Percentiles rank a stretch among this genome's conserved stretches.
Conservation (phyloP, 83 land plant genomes). For the Isoetes engelmannii region DNA sequence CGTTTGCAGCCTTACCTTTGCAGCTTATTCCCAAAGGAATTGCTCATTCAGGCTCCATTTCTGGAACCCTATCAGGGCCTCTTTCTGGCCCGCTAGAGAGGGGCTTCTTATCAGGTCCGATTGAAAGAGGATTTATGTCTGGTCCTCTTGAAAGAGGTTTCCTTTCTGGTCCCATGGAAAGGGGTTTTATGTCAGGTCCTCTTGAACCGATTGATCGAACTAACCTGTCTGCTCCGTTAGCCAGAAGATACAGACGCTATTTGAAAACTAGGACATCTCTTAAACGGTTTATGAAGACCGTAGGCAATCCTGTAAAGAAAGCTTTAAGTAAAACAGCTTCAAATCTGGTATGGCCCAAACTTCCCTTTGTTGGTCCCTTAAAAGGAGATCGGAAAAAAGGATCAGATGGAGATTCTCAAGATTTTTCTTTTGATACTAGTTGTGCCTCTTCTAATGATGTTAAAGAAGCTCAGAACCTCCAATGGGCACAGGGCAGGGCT, state of each 20-base stretch:
- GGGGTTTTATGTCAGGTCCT: constrained; percentile 1
- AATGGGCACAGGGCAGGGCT: constrained; percentile 9
- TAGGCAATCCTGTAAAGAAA: constrained; percentile 4
- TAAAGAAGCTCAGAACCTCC: not conserved
- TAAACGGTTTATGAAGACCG: constrained; percentile 4
- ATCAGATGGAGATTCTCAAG: not conserved
- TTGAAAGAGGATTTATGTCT: not conserved
- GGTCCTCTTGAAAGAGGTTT: not conserved
- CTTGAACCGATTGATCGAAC: not conserved
- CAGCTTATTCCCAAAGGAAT: constrained; percentile 3
- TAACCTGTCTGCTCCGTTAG: constrained; percentile 5
- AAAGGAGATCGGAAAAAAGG: not conserved
- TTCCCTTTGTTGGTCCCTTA: not conserved
- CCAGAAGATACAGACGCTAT: not conserved
- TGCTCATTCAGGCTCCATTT: not conserved
- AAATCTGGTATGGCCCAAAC: not conserved
- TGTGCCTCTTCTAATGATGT: not conserved
- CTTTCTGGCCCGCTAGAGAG: constrained; percentile 2
- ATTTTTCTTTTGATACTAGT: not conserved
- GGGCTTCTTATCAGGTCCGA: constrained; percentile 6
- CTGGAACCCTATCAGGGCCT: not conserved
- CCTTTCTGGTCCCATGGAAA: not conserved
- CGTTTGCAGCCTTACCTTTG: not conserved
- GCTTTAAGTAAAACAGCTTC: constrained; percentile 3
- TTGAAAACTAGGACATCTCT: constrained; percentile 5